Evolutionary conservation across 1,139 yeast genomes (phyloP).

Genomic region (Taiozyma onychis): DNA sequence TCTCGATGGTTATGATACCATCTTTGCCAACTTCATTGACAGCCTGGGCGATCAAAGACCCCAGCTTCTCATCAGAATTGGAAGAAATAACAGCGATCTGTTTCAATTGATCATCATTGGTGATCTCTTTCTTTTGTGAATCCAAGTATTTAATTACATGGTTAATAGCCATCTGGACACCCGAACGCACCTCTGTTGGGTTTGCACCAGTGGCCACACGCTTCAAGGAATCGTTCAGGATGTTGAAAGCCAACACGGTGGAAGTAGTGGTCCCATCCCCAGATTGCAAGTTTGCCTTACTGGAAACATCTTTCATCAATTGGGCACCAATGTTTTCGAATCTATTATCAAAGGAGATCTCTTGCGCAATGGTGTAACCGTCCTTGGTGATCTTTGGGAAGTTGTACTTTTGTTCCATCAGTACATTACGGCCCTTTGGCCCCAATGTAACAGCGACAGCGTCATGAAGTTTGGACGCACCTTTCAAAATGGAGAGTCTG

Average conservation of each 20-base stretch:
- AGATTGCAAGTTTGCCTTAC: constrained; percentile 20
- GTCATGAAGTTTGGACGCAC: constrained; percentile 20
- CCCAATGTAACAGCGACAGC: constrained; percentile 24
- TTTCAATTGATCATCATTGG: constrained; percentile 18
- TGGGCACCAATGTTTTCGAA: constrained; percentile 22
- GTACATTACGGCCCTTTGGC: constrained; percentile 22
- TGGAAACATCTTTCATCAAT: constrained; percentile 20
- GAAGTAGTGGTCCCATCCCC: constrained; percentile 26
- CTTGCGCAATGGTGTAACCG: constrained; percentile 22
- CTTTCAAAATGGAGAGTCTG: constrained; percentile 19
- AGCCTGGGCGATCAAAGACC: constrained; percentile 19
- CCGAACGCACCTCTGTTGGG: constrained; percentile 20
- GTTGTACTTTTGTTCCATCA: constrained; percentile 22
- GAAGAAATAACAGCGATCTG: constrained; percentile 22
- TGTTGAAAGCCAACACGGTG: constrained; percentile 22
- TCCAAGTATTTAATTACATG: constrained; percentile 16
- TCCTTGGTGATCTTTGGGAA: constrained; percentile 25
- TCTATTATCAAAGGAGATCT: constrained; percentile 12
- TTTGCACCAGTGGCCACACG: constrained; percentile 23
- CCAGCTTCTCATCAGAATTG: constrained; percentile 21
- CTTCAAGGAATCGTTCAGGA: constrained; percentile 16
- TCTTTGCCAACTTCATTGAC: constrained; percentile 24
- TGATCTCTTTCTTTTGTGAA: constrained; percentile 12
- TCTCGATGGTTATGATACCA: constrained; percentile 23
- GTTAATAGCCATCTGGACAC: constrained; percentile 18